Conservation (phyloP, 768 basidiomycete species). For the Scleroderma citrinum region DNA sequence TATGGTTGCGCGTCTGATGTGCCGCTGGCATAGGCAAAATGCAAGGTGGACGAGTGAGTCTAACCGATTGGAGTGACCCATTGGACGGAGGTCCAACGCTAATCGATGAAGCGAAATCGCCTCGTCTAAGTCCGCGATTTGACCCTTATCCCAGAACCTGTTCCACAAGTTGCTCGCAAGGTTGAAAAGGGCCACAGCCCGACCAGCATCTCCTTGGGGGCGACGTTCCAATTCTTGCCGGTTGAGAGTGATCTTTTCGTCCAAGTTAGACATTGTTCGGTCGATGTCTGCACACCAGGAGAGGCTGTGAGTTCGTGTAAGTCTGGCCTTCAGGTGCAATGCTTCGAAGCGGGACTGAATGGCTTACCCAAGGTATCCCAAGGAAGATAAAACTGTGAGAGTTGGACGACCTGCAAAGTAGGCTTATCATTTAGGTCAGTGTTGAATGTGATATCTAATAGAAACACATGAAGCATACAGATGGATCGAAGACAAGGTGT, state of each 20-base stretch:
- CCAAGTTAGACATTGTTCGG: background rate
- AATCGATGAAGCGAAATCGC: slow-evolving; percentile 4
- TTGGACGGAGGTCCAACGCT: slow-evolving; percentile 7
- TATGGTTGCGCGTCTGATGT: background rate
- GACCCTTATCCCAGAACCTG: slow-evolving; percentile 6
- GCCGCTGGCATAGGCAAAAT: background rate
- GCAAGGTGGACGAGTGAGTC: slow-evolving; percentile 10
- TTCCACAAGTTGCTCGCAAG: slow-evolving; percentile 7
- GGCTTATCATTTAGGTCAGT: no score
- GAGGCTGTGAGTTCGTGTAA: no score
- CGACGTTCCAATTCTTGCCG: slow-evolving; percentile 6
- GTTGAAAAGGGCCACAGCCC: slow-evolving; percentile 3
- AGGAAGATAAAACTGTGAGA: no score
- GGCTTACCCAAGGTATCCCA: no score
- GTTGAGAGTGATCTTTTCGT: background rate
- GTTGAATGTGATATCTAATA: no score
- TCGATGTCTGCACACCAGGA: no score
- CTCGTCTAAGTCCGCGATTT: slow-evolving; percentile 10
- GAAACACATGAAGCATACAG: no score
- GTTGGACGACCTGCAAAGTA: no score
- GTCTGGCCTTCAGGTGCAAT: no score
- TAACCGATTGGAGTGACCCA: slow-evolving; percentile 4
- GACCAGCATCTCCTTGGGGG: slow-evolving; percentile 3
- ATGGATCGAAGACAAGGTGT: no score
- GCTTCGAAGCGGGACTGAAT: no score